These are phyloP conservation scores for Wickerhamiella hasegawae DNA, from an alignment of 805 yeast species.

Conservation along the genomic window DNA sequence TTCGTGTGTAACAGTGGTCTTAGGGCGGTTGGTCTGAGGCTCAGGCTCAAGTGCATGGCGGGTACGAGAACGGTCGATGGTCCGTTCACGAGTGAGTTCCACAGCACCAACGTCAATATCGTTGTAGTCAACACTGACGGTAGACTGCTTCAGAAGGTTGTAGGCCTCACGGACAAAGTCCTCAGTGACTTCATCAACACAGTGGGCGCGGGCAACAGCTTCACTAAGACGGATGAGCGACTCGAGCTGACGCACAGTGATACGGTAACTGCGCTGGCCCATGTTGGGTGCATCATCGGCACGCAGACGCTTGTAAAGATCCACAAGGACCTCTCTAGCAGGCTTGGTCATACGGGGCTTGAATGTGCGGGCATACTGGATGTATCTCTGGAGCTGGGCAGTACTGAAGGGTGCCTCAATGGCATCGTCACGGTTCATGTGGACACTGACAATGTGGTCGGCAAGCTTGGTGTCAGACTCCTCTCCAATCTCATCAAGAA, in stretches of 20 bases:
- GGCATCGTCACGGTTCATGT: constrained; percentile 80
- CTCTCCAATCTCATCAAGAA: constrained; percentile 87
- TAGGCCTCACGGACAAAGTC: constrained; percentile 86
- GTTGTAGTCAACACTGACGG: constrained; percentile 85
- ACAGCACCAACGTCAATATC: constrained; percentile 72
- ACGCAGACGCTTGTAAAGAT: constrained; percentile 71
- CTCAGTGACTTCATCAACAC: constrained; percentile 75
- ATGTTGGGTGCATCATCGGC: constrained; percentile 82
- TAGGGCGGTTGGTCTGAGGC: constrained; percentile 13
- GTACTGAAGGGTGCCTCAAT: constrained; percentile 79
- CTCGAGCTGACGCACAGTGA: constrained; percentile 93
- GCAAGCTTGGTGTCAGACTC: constrained; percentile 81
- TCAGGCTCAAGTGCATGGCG: constrained; percentile 5
- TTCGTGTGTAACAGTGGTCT: constrained; percentile 59
- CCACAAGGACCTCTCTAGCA: constrained; percentile 62
- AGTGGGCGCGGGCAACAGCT: constrained; percentile 93
- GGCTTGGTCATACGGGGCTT: constrained; percentile 74
- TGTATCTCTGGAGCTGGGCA: constrained; percentile 75
- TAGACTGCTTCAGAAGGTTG: constrained; percentile 74
- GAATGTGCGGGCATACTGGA: constrained; percentile 82
- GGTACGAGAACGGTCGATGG: constrained; percentile 10
- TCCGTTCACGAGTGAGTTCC: constrained; percentile 19
- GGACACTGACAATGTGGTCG: constrained; percentile 80
- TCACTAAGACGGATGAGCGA: constrained; percentile 85
- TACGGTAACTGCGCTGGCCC: constrained; percentile 68